Conservation (phyloP, 768 basidiomycete species). For the Leccinum boreale region DNA sequence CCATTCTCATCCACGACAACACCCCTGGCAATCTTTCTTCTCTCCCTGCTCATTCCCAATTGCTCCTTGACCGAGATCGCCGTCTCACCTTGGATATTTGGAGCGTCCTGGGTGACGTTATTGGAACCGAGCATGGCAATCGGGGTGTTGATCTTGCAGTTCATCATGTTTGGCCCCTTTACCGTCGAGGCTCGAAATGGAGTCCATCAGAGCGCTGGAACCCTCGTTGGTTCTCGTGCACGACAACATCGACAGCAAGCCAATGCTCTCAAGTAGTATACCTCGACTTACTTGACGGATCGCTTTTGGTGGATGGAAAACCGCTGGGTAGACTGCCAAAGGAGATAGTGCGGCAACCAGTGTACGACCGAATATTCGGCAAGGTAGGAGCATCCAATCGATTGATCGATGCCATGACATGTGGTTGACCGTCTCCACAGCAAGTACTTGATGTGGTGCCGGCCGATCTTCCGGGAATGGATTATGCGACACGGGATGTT, state of each 20-base stretch:
- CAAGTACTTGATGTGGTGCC: constrained; percentile 18
- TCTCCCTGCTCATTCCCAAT: constrained; percentile 5
- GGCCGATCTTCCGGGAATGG: constrained; percentile 21
- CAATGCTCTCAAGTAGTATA: constrained; percentile 21
- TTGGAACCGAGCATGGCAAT: background rate
- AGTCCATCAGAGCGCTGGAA: background rate
- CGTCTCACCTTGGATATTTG: constrained; percentile 2
- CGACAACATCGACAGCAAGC: constrained; percentile 1
- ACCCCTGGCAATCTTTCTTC: constrained; percentile 8
- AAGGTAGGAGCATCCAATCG: constrained; percentile 6
- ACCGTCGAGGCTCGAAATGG: background rate
- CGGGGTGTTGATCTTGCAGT: constrained; percentile 19
- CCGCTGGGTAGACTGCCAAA: constrained; percentile 23
- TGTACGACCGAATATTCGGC: constrained; percentile 19
- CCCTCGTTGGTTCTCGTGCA: constrained; percentile 18
- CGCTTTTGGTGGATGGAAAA: constrained; percentile 23
- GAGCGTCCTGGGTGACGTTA: constrained; percentile 1
- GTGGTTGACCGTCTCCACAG: constrained; percentile 8
- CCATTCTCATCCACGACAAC: constrained; percentile 3
- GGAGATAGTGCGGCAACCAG: constrained; percentile 13
- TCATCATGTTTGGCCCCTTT: background rate
- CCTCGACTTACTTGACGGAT: constrained; percentile 22
- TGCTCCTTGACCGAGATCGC: constrained; percentile 28
- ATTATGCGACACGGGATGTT: constrained; percentile 17
- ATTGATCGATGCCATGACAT: background rate